Evolutionary conservation across 768 basidiomycete species (phyloP).

Genomic region (Auricularia cornea): DNA sequence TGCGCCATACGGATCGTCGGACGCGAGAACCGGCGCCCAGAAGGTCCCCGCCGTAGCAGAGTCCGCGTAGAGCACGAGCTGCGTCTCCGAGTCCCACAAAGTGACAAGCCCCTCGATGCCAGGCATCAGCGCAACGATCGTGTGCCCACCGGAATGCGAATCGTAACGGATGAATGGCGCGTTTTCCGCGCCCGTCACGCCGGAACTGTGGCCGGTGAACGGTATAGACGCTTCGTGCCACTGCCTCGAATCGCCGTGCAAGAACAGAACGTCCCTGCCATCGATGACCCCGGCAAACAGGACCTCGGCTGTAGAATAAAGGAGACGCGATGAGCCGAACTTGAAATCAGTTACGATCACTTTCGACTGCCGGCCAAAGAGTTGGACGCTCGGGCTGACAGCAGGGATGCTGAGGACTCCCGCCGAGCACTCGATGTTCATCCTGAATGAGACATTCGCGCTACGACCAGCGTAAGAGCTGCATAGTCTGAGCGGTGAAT

Average conservation of each 20-base stretch:
- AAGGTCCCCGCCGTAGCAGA: slow-evolving; percentile 58
- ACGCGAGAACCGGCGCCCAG: slow-evolving; percentile 62
- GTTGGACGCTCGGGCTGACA: slow-evolving; percentile 42
- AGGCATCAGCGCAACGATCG: slow-evolving; percentile 45
- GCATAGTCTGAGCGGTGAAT: not conserved
- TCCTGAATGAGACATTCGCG: slow-evolving; percentile 43
- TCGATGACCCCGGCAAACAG: slow-evolving; percentile 59
- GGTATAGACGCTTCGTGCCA: slow-evolving; percentile 45
- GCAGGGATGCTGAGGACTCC: slow-evolving; percentile 51
- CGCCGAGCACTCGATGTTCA: slow-evolving; percentile 47
- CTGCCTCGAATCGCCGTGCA: slow-evolving; percentile 48
- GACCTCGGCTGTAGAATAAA: slow-evolving; percentile 68
- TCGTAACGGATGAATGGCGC: not conserved
- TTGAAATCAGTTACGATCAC: slow-evolving; percentile 63
- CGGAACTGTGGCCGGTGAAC: slow-evolving; percentile 27
- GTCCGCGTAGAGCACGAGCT: slow-evolving; percentile 64
- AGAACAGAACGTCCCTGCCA: slow-evolving; percentile 52
- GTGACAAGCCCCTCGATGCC: slow-evolving; percentile 54
- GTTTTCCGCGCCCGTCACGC: not conserved
- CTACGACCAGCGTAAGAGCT: slow-evolving; percentile 19
- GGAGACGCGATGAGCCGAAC: slow-evolving; percentile 51
- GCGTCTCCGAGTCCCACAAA: slow-evolving; percentile 55
- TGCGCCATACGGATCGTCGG: slow-evolving; percentile 26
- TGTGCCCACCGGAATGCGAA: slow-evolving; percentile 17
- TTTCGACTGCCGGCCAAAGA: slow-evolving; percentile 66